These are phyloP conservation scores for Myxozyma mucilagina DNA, from an alignment of 805 yeast species.

Conservation along the genomic window DNA sequence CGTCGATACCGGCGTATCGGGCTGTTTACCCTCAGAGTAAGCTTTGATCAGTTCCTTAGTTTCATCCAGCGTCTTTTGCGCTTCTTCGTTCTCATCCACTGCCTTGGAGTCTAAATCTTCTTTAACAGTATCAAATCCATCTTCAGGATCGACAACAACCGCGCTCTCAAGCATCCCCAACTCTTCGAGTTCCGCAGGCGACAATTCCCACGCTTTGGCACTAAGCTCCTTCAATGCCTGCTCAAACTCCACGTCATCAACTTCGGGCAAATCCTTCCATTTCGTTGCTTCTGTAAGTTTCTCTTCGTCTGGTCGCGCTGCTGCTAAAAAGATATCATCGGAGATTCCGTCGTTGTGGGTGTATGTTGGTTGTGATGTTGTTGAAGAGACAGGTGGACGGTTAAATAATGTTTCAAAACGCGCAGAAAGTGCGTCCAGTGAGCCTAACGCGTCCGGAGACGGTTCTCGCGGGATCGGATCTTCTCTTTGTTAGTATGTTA, in stretches of 20 bases:
- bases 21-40: neutral
- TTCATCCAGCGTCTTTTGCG: neutral
- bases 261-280: constrained; percentile 18
- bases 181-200: constrained; percentile 26
- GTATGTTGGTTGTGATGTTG: neutral
- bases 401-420: constrained; percentile 24
- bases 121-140: constrained; percentile 8
- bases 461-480: constrained; percentile 7
- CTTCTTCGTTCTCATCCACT: neutral
- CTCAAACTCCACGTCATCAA: constrained; percentile 26
- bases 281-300: neutral
- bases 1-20: neutral
- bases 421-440: constrained; percentile 24
- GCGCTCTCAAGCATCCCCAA: constrained; percentile 20
- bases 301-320: neutral
- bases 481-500: neutral
- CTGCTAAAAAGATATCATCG: neutral
- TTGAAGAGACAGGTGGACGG: constrained; percentile 13
- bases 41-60: neutral
- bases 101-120: constrained; percentile 10
- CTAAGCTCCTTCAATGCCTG: constrained; percentile 23
- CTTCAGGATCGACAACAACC: constrained; percentile 6
- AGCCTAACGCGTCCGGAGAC: constrained; percentile 27
- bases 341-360: neutral
- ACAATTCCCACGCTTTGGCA: constrained; percentile 22